Evolutionary conservation across 2,329 filamentous ascomycete species (phyloP).

Genomic region (Paramyrothecium sp.): DNA sequence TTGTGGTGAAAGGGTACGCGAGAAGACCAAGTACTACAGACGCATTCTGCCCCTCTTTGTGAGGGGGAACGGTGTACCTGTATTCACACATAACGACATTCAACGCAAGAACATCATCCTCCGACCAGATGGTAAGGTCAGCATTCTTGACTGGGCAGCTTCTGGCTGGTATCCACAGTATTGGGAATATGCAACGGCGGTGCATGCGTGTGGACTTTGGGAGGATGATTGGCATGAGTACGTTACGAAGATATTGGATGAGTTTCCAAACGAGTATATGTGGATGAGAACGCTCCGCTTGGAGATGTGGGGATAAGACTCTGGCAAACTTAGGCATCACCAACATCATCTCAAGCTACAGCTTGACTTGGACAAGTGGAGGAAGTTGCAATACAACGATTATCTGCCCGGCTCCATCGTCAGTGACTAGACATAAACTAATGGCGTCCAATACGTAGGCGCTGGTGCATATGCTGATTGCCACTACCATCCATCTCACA

Average conservation of each 20-base stretch:
- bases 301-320: slow-evolving; percentile 15
- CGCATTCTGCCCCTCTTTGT: slow-evolving; percentile 8
- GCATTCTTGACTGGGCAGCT: slow-evolving; percentile 19
- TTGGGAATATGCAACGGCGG: slow-evolving; percentile 18
- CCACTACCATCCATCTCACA: too few species aligned
- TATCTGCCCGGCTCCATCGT: too few species aligned
- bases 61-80: background rate
- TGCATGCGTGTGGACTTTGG: slow-evolving; percentile 11
- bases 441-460: too few species aligned
- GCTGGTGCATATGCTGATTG: too few species aligned
- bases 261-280: slow-evolving; percentile 14
- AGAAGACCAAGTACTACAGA: slow-evolving; percentile 3
- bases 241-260: slow-evolving; percentile 12
- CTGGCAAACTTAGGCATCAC: too few species aligned
- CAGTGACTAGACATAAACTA: too few species aligned
- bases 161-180: slow-evolving; percentile 19
- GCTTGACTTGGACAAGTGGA: too few species aligned
- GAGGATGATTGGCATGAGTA: slow-evolving; percentile 19
- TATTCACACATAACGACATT: slow-evolving; percentile 18
- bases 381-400: too few species aligned
- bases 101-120: slow-evolving; percentile 19
- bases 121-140: slow-evolving; percentile 6
- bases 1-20: background rate
- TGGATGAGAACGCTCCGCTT: slow-evolving; percentile 14
- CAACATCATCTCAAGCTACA: too few species aligned